Percentiles rank a stretch among this genome's conserved stretches.
These are phyloP conservation scores for Hericium erinaceus DNA, from an alignment of 768 basidiomycete species.

Conservation along the genomic window DNA sequence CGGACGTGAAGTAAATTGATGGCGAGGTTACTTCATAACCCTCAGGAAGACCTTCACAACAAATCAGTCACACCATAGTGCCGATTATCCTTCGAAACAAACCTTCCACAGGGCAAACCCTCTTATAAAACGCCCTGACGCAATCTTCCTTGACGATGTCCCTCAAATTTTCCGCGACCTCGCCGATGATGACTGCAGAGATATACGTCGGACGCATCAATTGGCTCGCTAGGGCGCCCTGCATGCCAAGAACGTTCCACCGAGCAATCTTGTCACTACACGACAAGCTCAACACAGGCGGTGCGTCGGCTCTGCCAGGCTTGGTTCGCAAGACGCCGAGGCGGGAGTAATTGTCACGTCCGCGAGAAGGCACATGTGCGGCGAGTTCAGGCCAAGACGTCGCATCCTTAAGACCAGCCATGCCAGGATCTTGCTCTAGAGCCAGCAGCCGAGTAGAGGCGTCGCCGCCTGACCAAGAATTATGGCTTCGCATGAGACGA, in stretches of 20 bases:
- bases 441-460: conserved; percentile 79
- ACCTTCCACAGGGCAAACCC: conserved; percentile 42
- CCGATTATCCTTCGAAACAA: background rate
- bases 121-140: conserved; percentile 52
- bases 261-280: conserved; percentile 92
- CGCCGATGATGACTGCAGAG: conserved; percentile 59
- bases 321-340: conserved; percentile 83
- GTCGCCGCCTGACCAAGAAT: conserved; percentile 61
- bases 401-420: conserved; percentile 61
- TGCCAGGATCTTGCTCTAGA: conserved; percentile 58
- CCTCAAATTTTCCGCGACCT: conserved; percentile 37
- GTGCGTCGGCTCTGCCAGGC: conserved; percentile 86
- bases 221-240: conserved; percentile 64
- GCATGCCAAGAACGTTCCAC: conserved; percentile 80
- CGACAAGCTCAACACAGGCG: conserved; percentile 76
- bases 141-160: conserved; percentile 48
- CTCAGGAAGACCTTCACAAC: conserved; percentile 31
- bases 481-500: background rate
- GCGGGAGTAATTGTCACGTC: conserved; percentile 70
- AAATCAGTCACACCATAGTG: background rate
- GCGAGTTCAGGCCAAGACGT: conserved; percentile 24
- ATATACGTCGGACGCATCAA: conserved; percentile 59
- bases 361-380: conserved; percentile 44
- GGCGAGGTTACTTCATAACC: conserved; percentile 45
- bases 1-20: conserved; percentile 45